A percentile compares a stretch with the other conserved stretches of the same genome.
phyloP scores from a whole-genome alignment of 2,329 filamentous ascomycete species.

The Hymenoscyphus occultus region DNA sequence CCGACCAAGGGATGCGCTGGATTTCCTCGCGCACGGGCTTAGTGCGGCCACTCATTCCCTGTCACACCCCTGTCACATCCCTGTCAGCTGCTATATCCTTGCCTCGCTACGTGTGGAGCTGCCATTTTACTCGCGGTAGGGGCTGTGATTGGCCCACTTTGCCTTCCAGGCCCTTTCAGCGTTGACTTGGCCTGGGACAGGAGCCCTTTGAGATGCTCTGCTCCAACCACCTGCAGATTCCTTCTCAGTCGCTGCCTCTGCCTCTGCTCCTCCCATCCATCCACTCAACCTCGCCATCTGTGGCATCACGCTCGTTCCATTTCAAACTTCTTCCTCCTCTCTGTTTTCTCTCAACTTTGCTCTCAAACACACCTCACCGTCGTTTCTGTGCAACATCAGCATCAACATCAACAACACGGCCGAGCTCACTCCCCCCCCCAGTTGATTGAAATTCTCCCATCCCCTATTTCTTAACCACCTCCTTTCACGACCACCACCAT shows the following conservation, averaged over 20 bases:
- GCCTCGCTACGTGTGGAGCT: neutral
- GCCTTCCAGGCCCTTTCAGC: neutral
- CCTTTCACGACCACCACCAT: neutral
- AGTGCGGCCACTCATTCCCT: neutral
- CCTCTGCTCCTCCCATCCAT: neutral
- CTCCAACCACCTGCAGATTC: neutral
- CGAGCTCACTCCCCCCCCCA: neutral
- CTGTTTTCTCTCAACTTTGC: conserved; percentile 7
- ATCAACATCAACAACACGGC: conserved; percentile 2
- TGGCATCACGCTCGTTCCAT: conserved; percentile 12
- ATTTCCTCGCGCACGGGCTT: neutral
- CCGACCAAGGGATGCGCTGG: neutral
- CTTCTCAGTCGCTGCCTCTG: neutral
- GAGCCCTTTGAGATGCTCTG: neutral
- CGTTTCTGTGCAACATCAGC: neutral
- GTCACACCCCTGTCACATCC: neutral
- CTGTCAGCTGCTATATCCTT: neutral
- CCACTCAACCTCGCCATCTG: conserved; percentile 5
- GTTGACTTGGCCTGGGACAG: neutral
- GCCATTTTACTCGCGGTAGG: neutral
- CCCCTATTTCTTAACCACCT: neutral
- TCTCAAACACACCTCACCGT: neutral
- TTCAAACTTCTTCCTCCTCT: conserved; percentile 11
- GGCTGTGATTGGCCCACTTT: neutral
- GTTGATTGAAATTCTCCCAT: neutral